phyloP scores from a whole-genome alignment of 2,329 filamentous ascomycete genomes.

The Diaporthe citrichinensis region DNA sequence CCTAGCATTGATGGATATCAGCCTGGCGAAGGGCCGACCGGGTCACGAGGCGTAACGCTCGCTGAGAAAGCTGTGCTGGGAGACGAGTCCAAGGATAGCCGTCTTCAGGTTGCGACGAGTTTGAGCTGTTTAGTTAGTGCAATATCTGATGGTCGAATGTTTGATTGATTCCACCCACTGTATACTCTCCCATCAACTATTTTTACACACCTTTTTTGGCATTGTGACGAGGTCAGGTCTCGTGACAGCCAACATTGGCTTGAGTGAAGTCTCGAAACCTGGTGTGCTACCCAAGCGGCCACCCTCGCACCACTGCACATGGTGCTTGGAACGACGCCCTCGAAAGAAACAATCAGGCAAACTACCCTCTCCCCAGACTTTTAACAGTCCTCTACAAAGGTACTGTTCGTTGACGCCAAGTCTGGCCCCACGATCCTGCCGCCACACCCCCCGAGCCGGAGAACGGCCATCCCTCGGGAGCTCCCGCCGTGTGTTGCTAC shows the following conservation, averaged over 20 bases:
- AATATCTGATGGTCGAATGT: constrained; percentile 24
- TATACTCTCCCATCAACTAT: constrained; percentile 18
- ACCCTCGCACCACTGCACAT: not conserved
- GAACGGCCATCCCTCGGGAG: not conserved
- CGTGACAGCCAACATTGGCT: not conserved
- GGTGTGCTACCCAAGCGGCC: not conserved
- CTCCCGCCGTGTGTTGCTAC: constrained; percentile 6
- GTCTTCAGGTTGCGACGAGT: not conserved
- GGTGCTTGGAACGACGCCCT: not conserved
- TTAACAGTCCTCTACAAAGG: not conserved
- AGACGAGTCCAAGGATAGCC: not conserved
- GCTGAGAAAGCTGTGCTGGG: constrained; percentile 23
- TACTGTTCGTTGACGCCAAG: not conserved
- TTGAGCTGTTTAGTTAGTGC: constrained; percentile 38
- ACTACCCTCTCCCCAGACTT: not conserved
- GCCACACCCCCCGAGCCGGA: not conserved
- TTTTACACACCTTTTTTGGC: not conserved
- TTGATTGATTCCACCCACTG: constrained; percentile 23
- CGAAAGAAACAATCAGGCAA: too few relatives aligned
- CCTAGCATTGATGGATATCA: constrained; percentile 30
- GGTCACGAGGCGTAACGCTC: constrained; percentile 32
- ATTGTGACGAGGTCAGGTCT: too few relatives aligned
- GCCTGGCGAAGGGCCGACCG: constrained; percentile 21
- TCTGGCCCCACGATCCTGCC: not conserved
- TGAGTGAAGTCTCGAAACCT: not conserved